Evolutionary conservation across 768 basidiomycete genomes (phyloP).

Genomic region (Pleurotus djamor): DNA sequence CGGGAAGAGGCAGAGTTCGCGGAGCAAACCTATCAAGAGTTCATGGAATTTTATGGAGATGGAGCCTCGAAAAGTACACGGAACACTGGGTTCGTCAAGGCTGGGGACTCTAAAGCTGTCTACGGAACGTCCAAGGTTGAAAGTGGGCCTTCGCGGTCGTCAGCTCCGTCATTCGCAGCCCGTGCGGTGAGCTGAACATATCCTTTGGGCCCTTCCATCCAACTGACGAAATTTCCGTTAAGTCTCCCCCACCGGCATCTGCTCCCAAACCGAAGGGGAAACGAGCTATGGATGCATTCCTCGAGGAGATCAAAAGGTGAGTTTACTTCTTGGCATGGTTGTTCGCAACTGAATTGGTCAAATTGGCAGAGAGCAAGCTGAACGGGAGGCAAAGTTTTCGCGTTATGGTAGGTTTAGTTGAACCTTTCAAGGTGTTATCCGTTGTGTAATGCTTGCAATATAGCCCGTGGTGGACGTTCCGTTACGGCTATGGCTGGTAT

Average conservation of each 20-base stretch:
- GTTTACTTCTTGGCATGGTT: constrained; percentile 9
- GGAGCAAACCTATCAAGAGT: constrained; percentile 80
- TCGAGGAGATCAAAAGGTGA: constrained; percentile 95
- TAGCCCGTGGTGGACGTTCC: constrained; percentile 67
- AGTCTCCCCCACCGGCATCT: constrained; percentile 47
- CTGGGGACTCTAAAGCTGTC: constrained; percentile 45
- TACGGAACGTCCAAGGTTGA: constrained; percentile 37
- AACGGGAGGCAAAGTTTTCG: constrained; percentile 82
- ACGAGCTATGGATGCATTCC: constrained; percentile 92
- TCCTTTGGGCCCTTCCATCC: not conserved
- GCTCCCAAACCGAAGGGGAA: constrained; percentile 85
- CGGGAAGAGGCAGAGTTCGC: constrained; percentile 80
- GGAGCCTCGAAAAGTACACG: constrained; percentile 49
- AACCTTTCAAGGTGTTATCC: not conserved
- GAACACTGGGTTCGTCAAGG: constrained; percentile 59
- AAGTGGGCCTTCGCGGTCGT: constrained; percentile 17
- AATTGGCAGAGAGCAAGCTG: constrained; percentile 80
- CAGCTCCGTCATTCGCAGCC: constrained; percentile 21
- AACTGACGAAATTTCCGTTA: not conserved
- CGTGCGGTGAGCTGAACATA: constrained; percentile 9
- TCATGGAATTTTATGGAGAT: constrained; percentile 82
- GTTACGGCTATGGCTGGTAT: constrained; percentile 88
- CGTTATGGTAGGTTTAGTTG: constrained; percentile 49
- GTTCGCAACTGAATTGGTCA: constrained; percentile 6
- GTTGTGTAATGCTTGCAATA: constrained; percentile 2